Conservation (phyloP, 805 yeast species). For the Kluyveromyces wickerhamii region DNA sequence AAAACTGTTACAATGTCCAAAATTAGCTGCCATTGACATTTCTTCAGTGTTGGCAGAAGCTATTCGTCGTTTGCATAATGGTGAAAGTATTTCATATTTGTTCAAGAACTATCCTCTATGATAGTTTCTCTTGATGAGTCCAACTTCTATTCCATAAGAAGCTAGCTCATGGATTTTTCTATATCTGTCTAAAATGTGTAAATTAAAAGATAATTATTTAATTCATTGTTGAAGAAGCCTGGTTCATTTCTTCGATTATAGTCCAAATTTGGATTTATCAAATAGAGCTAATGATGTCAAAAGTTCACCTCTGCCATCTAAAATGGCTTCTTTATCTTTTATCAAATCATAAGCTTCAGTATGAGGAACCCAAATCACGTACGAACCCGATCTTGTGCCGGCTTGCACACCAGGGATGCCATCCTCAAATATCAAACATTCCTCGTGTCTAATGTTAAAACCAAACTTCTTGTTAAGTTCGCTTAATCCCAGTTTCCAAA, state of each 20-base stretch:
- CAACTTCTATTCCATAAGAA: no score
- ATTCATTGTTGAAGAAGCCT: no score
- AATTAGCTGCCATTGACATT: conserved; percentile 59
- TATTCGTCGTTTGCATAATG: conserved; percentile 76
- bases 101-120: conserved; percentile 41
- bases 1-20: conserved; percentile 47
- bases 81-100: conserved; percentile 75
- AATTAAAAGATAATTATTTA: no score
- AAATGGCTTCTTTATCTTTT: conserved; percentile 41
- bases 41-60: conserved; percentile 73
- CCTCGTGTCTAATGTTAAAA: conserved; percentile 52
- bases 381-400: conserved; percentile 75
- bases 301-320: conserved; percentile 54
- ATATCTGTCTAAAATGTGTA: conserved; percentile 1
- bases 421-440: conserved; percentile 89
- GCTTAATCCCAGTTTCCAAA: conserved; percentile 76
- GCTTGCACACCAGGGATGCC: conserved; percentile 87
- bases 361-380: conserved; percentile 94
- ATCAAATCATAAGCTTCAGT: conserved; percentile 54
- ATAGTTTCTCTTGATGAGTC: no score
- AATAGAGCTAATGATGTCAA: conserved; percentile 45
- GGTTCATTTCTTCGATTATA: conserved; percentile 21
- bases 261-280: conserved; percentile 40
- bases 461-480: conserved; percentile 52
- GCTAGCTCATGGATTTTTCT: no score